phyloP scores from a whole-genome alignment of 257 asterid species.

The Solanum megistacrolobum region DNA sequence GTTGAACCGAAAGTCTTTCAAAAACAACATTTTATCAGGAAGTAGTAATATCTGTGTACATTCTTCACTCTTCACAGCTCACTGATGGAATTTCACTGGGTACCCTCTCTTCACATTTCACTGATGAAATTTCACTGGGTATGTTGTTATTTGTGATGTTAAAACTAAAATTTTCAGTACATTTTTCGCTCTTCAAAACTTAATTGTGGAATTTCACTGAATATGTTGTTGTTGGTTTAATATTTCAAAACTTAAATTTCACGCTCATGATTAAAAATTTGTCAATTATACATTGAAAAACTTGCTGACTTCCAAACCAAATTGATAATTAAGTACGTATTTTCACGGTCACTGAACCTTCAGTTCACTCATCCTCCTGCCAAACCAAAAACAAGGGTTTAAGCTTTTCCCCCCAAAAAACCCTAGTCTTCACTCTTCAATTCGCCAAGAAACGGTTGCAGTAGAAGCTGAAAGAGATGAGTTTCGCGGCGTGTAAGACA shows the following conservation, averaged over 20 bases:
- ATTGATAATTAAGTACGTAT: neutral
- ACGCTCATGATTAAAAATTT: neutral
- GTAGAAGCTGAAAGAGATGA: conserved; percentile 30
- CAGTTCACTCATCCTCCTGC: neutral
- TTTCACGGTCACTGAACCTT: neutral
- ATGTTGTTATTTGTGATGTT: no score
- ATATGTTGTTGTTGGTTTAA: no score
- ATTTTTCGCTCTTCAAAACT: accelerated
- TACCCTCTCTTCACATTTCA: no score
- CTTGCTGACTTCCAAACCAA: neutral
- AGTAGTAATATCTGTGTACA: accelerated
- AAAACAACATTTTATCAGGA: no score
- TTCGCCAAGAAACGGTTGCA: neutral
- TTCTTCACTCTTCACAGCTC: no score
- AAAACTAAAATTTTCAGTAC: no score
- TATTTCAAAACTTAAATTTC: neutral
- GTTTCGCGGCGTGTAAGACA: conserved; percentile 80
- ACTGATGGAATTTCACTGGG: accelerated
- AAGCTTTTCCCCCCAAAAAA: neutral
- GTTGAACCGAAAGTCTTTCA: no score
- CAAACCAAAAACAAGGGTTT: conserved; percentile 1
- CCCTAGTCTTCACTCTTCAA: neutral
- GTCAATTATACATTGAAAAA: neutral
- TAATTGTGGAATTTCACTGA: accelerated
- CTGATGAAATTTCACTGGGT: no score